Base-by-base conservation (phyloP, 257 asterid species). In the Thymus quinquecostatus region DNA sequence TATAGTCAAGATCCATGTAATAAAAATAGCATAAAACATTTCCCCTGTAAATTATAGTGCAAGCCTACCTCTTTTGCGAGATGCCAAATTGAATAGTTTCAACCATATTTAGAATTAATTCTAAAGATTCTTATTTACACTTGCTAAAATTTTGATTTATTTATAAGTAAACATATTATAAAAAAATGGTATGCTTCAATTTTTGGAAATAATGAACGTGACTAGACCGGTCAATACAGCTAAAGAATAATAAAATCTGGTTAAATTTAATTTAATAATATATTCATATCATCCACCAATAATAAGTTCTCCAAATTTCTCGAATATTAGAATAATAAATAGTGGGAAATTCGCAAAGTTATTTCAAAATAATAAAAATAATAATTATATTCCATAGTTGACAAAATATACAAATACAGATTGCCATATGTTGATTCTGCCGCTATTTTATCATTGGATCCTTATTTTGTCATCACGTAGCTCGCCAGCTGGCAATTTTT, bases 401-500 rank as follows among this genome's bases (percentile, higher is more conserved):
- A 64, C 79, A 36, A 60, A 51, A 29, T 33, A 28, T 48, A 4
- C 13, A 53, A 44, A 6, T 34, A 76, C 74, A 63, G 69, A 62
- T 73, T 68, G 27, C 73, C 70, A 33, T 45, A 28, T 34, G 49
- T 50, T 13, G 62, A 56, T 62, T 51, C 43, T 59, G 77, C 72
- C 21, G 73, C 49, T 50, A 51, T 50, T 64, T 21, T 32, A 75
- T 69, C 58, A 69, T 73, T 32, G 74, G 83, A 69, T 74, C 60
- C 72, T 12, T 70, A 60, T 66, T 48, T 60, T 50, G 72, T 60
- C 38, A 50, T 66, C 40, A n/a, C 62, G 59, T 5, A 50, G 14
- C 38, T 73, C 68, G 70, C 75, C 77, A 77, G 65, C 67, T 60
- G 43, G 44, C 47, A 14, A 14, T 48, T 7, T 2, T 2, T 51